phyloP scores from a whole-genome alignment of 148 eudicot species.

The Arctostaphylos glauca region DNA sequence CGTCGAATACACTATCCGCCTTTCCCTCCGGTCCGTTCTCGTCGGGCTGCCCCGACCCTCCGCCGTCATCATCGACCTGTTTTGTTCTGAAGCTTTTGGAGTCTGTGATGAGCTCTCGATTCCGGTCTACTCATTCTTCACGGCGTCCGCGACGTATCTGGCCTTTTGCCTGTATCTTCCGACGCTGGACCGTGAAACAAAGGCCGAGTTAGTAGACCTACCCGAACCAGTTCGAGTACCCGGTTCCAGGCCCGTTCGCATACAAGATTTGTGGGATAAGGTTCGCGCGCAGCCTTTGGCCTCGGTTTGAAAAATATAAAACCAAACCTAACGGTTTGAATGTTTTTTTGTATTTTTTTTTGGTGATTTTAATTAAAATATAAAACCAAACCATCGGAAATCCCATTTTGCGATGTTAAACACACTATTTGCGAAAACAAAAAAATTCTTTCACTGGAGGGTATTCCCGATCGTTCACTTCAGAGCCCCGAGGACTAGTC shows the following conservation, averaged over 20 bases:
- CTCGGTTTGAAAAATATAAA: too few relatives aligned
- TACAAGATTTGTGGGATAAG: slow-evolving; percentile 30
- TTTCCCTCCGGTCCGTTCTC: slow-evolving; percentile 28
- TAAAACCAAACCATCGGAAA: too few relatives aligned
- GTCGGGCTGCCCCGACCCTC: slow-evolving; percentile 23
- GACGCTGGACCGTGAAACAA: slow-evolving; percentile 22
- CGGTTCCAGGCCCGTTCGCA: slow-evolving; percentile 37
- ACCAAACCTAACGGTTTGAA: too few relatives aligned
- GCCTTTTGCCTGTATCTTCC: slow-evolving; percentile 37
- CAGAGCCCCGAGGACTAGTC: too few relatives aligned
- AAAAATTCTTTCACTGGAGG: too few relatives aligned
- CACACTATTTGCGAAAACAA: too few relatives aligned
- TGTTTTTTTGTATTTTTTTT: too few relatives aligned
- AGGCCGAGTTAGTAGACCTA: slow-evolving; percentile 29
- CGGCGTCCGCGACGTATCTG: slow-evolving; percentile 32
- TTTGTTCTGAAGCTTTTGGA: slow-evolving; percentile 36
- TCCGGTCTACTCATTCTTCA: slow-evolving; percentile 38
- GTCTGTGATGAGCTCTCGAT: slow-evolving; percentile 36
- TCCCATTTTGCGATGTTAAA: too few relatives aligned
- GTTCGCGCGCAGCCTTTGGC: too few relatives aligned
- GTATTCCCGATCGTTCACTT: too few relatives aligned
- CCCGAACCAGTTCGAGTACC: slow-evolving; percentile 37
- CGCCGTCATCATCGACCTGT: slow-evolving; percentile 49
- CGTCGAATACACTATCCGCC: slow-evolving; percentile 26
- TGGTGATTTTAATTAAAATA: too few relatives aligned